These are phyloP conservation scores for Coemansia sp. DNA, from an alignment of 192 early-diverging fungal genomes.

Conservation along the genomic window DNA sequence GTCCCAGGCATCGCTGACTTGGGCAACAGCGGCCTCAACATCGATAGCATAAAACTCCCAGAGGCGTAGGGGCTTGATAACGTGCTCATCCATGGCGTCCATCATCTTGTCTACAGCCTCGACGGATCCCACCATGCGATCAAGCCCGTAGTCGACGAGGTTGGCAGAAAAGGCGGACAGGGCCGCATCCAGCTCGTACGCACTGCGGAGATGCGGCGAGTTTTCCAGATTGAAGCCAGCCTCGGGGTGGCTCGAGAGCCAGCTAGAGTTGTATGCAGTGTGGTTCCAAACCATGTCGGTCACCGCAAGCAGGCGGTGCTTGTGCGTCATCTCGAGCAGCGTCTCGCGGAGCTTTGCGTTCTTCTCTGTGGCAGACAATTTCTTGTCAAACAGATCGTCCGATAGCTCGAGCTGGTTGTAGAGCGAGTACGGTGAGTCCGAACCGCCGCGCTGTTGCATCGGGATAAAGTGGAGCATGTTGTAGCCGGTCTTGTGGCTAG, in stretches of 20 bases:
- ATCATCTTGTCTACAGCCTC: conserved; percentile 69
- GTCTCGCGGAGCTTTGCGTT: conserved; percentile 64
- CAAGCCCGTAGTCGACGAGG: conserved; percentile 55
- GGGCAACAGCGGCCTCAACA: conserved; percentile 48
- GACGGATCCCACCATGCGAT: conserved; percentile 61
- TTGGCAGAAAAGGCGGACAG: conserved; percentile 69
- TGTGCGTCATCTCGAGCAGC: conserved; percentile 59
- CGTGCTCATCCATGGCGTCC: conserved; percentile 55
- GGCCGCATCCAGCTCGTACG: conserved; percentile 92
- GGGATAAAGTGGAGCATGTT: conserved; percentile 99
- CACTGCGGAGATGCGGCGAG: conserved; percentile 88
- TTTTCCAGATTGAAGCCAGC: conserved; percentile 95
- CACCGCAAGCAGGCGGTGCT: conserved; percentile 72
- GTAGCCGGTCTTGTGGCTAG: conserved; percentile 78
- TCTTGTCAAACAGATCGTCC: conserved; percentile 78
- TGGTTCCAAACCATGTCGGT: conserved; percentile 99
- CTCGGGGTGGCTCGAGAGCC: conserved; percentile 95
- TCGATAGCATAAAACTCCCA: conserved; percentile 92
- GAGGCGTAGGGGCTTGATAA: conserved; percentile 64
- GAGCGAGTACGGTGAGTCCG: conserved; percentile 98
- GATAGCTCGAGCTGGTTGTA: conserved; percentile 91
- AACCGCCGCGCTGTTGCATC: conserved; percentile 82
- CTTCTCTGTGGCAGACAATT: conserved; percentile 53
- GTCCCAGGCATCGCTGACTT: conserved; percentile 54
- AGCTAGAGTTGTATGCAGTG: conserved; percentile 90